Evolutionary conservation across 495 filamentous ascomycete genomes (phyloP).

Genomic region (Aspergillus panamensis): DNA sequence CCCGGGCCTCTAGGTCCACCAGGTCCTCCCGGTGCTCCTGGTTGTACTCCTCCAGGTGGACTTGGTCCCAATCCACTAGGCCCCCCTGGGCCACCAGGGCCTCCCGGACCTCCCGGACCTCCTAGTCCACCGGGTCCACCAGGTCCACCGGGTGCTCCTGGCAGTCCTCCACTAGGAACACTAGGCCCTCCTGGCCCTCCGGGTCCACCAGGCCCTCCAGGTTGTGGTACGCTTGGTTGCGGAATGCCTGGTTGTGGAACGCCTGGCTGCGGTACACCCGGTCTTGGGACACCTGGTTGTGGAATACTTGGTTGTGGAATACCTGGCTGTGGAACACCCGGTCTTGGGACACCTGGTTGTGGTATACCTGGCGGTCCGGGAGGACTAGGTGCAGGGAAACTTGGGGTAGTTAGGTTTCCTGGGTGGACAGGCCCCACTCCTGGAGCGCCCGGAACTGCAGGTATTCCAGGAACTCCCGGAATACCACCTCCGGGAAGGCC

Average conservation of each 20-base stretch:
- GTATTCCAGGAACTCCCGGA: slow-evolving; percentile 6
- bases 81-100: slow-evolving; percentile 5
- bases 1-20: neutral
- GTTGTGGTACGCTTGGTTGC: neutral
- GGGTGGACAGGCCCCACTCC: neutral
- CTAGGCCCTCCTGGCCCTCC: neutral
- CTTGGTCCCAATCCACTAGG: neutral
- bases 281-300: neutral
- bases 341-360: neutral
- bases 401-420: no score
- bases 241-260: neutral
- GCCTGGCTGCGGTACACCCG: no score
- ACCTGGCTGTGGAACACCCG: neutral
- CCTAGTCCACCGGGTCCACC: neutral
- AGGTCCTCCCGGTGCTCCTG: neutral
- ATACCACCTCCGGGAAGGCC: neutral
- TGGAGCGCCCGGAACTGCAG: slow-evolving; percentile 5
- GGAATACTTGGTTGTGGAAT: neutral
- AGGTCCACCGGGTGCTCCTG: neutral
- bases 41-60: neutral
- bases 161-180: neutral
- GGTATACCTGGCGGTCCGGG: neutral
- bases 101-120: neutral
- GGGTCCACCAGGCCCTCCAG: slow-evolving; percentile 1
- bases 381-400: neutral